phyloP scores from a whole-genome alignment of 1,284 basidiomycete species.

The Cystobasidium pallidum region DNA sequence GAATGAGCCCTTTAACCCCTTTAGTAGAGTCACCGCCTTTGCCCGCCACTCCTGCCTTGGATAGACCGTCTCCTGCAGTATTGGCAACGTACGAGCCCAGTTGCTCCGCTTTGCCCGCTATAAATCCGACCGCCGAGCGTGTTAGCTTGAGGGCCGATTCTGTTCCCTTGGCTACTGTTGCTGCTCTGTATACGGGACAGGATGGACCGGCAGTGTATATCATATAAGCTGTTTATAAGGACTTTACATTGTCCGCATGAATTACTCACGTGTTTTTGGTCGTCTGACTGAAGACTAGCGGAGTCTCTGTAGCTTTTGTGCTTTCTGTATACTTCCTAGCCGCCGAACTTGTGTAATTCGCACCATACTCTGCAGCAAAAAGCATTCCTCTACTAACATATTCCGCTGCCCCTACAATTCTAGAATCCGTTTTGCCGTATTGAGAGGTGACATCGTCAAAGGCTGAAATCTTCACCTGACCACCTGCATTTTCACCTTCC shows the following conservation, averaged over 20 bases:
- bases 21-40: slow-evolving; percentile 48
- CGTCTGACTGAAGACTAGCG: slow-evolving; percentile 48
- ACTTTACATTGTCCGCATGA: too few relatives aligned
- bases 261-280: slow-evolving; percentile 47
- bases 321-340: slow-evolving; percentile 18
- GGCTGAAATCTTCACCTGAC: slow-evolving; percentile 22
- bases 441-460: slow-evolving; percentile 36
- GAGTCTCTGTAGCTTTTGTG: slow-evolving; percentile 46
- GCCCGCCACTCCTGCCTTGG: slow-evolving; percentile 46
- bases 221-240: too few relatives aligned
- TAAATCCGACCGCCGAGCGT: slow-evolving; percentile 52
- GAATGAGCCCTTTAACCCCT: slow-evolving; percentile 55
- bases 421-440: slow-evolving; percentile 33
- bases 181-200: background rate
- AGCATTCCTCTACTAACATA: slow-evolving; percentile 41
- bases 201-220: too few relatives aligned
- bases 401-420: slow-evolving; percentile 40
- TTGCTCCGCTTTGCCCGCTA: slow-evolving; percentile 52
- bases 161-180: slow-evolving; percentile 41
- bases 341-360: slow-evolving; percentile 24
- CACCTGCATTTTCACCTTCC: slow-evolving; percentile 32
- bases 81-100: slow-evolving; percentile 48
- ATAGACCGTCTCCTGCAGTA: slow-evolving; percentile 42
- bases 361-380: slow-evolving; percentile 41
- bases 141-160: slow-evolving; percentile 46